These are phyloP conservation scores for Austroboletus niveus DNA, from an alignment of 1,284 basidiomycete species.

Conservation along the genomic window DNA sequence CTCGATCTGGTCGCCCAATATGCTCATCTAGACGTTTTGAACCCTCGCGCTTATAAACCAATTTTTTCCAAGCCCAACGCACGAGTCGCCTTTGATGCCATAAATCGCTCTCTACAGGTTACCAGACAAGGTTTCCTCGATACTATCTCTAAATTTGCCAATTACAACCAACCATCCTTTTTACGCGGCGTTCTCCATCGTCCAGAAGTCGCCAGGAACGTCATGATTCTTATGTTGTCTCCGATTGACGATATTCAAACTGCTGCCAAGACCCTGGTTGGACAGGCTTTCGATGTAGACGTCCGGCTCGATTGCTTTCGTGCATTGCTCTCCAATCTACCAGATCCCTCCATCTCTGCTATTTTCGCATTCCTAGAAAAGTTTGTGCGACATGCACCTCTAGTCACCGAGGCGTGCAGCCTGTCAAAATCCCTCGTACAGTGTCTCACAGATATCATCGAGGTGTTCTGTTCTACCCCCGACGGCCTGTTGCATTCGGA, in stretches of 20 bases:
- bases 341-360: constrained; percentile 66
- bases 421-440: constrained; percentile 85
- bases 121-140: constrained; percentile 64
- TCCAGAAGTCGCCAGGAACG: constrained; percentile 51
- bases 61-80: constrained; percentile 35
- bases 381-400: constrained; percentile 62
- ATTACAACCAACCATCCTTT: constrained; percentile 50
- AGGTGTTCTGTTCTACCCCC: constrained; percentile 74
- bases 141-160: constrained; percentile 59
- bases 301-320: constrained; percentile 85
- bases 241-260: constrained; percentile 73
- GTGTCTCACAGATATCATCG: constrained; percentile 89
- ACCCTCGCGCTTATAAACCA: constrained; percentile 46
- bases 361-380: constrained; percentile 62
- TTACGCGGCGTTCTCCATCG: constrained; percentile 53
- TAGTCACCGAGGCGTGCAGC: constrained; percentile 80
- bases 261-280: constrained; percentile 72
- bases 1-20: constrained; percentile 55
- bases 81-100: constrained; percentile 40
- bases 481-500: constrained; percentile 66
- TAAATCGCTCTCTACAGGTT: constrained; percentile 58
- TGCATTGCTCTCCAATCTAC: constrained; percentile 64
- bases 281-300: constrained; percentile 83
- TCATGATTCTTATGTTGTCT: constrained; percentile 74
- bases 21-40: constrained; percentile 67